Base-by-base conservation (phyloP, 1,284 basidiomycete species). In the Ceratobasidium sp. region DNA sequence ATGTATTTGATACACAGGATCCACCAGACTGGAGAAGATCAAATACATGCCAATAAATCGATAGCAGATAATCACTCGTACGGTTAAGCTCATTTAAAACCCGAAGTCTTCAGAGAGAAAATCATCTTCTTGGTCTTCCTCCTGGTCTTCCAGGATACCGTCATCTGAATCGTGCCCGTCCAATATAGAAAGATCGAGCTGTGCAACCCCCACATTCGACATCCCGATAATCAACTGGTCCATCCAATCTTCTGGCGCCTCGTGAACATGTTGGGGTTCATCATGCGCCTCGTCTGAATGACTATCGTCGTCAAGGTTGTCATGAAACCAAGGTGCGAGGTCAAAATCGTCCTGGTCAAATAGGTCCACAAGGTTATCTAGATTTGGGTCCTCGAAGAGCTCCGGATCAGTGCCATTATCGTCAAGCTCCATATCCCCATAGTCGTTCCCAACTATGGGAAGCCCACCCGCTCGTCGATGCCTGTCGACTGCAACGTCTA, bases 191-290 rank as follows among this genome's bases (percentile, higher is more conserved):
- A 70, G 53, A 46, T 70, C 65, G 28, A 70, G 65, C 41, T 70
- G 53, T 16, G 36, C 43, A 18, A 70, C 41, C 21, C 53, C 18
- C 39, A 70, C 39, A 41, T 58, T 58, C 21, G 52, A 55, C 34
- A 70, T 52, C 23, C 65, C 65, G 30, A 58, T 32, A n/a, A 53
- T 58, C 16, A 70, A 18, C 16, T 53, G 52, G 36, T 70, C 41
- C 65, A 70, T 70, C 65, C 65, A 70, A 6, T 70, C 65, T 9
- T 70, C 64, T 6, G 64, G 52, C 41, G 65, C 32, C 28, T 16
- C 26, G 18, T 41, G 3, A 10, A n/a, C 41, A 41, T 28, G 65
- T 16, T 34, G 62, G 46, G 34, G 46, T 23, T 39, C 36, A 39
- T 39, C 9, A 23, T 58, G 14, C 21, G 45, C 65, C 5, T n/a